phyloP scores from a whole-genome alignment of 306 rosid genomes.

The Prunus armeniaca region DNA sequence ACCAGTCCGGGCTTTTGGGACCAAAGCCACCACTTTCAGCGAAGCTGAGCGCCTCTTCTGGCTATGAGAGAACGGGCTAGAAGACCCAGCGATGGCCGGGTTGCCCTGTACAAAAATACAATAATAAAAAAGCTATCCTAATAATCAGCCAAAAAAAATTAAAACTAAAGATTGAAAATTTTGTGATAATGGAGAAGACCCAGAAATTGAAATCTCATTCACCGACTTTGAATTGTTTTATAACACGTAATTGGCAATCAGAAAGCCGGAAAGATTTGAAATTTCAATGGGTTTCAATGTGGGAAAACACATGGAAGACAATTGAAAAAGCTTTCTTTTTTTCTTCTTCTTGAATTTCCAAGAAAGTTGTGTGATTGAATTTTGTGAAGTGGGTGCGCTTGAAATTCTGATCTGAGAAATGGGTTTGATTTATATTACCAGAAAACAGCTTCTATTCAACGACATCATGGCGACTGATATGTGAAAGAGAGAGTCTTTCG shows the following conservation, averaged over 20 bases:
- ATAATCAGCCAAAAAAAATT: conserved; percentile 3
- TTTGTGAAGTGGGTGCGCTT: conserved; percentile 12
- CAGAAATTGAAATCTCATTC: conserved; percentile 12
- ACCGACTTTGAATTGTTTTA: conserved; percentile 2
- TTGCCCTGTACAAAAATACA: conserved; percentile 38
- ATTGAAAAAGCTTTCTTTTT: background rate
- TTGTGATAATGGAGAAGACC: background rate
- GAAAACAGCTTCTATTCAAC: conserved; percentile 37
- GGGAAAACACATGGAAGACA: conserved; percentile 7
- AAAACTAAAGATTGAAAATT: background rate
- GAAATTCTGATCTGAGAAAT: conserved; percentile 20
- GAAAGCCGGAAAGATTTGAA: conserved; percentile 1
- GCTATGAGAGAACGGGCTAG: conserved; percentile 26
- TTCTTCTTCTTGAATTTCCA: background rate
- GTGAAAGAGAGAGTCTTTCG: conserved; percentile 39
- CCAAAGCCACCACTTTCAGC: conserved; percentile 45
- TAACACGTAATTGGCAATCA: background rate
- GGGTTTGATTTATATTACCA: conserved; percentile 42
- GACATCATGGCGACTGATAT: conserved; percentile 52
- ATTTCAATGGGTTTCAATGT: conserved; percentile 26
- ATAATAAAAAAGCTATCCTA: background rate
- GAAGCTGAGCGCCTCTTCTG: conserved; percentile 37
- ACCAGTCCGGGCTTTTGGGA: conserved; percentile 40
- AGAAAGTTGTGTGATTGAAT: background rate
- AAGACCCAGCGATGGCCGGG: conserved; percentile 35